phyloP scores from a whole-genome alignment of 805 yeast species.

The Hanseniaspora clermontiae region DNA sequence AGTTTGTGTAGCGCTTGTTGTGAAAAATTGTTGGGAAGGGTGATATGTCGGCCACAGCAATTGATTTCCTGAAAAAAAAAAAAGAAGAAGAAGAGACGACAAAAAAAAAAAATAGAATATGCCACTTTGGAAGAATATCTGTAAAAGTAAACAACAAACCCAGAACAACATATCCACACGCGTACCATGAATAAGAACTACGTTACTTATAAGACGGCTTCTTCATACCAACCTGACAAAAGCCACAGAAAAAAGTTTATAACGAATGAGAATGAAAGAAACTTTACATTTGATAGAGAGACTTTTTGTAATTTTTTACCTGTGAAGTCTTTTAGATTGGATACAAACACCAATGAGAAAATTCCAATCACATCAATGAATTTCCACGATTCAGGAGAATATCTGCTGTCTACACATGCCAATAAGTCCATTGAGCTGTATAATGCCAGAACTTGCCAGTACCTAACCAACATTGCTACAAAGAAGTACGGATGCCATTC shows the following conservation, averaged over 20 bases:
- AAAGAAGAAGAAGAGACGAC: too few relatives aligned
- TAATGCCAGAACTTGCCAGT: slow-evolving; percentile 60
- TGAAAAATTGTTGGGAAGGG: too few relatives aligned
- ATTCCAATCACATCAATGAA: slow-evolving; percentile 57
- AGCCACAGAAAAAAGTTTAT: not conserved
- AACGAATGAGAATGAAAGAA: slow-evolving; percentile 9
- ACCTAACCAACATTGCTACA: slow-evolving; percentile 54
- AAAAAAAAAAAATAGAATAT: too few relatives aligned
- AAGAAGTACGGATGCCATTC: slow-evolving; percentile 87
- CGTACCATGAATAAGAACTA: not conserved
- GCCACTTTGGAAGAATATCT: not conserved
- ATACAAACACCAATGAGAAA: slow-evolving; percentile 29
- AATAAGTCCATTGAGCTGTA: slow-evolving; percentile 77
- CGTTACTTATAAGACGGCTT: not conserved
- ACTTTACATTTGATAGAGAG: slow-evolving; percentile 7
- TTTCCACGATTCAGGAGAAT: slow-evolving; percentile 76
- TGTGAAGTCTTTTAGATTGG: slow-evolving; percentile 41
- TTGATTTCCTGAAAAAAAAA: too few relatives aligned
- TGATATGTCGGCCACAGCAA: too few relatives aligned
- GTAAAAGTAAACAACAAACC: not conserved
- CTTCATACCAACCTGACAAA: slow-evolving; percentile 2
- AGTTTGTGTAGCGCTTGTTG: too few relatives aligned
- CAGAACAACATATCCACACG: not conserved
- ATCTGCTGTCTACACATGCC: slow-evolving; percentile 58
- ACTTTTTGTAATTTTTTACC: slow-evolving; percentile 25